A percentile compares a stretch with the other conserved stretches of the same genome.
Conservation (phyloP, 345 rosid genomes). For the Eucalyptus curtisii region DNA sequence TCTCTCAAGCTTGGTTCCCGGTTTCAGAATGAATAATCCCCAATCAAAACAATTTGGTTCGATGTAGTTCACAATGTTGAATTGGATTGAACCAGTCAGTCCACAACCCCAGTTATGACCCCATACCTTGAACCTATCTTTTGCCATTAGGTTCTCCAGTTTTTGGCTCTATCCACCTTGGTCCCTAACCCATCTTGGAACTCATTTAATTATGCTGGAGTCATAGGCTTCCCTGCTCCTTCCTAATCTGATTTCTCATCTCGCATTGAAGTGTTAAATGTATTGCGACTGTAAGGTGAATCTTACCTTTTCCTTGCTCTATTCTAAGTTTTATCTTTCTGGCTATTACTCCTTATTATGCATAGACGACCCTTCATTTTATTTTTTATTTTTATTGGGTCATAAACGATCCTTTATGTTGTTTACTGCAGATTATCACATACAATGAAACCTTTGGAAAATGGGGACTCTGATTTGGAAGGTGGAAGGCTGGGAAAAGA, state of each 20-base stretch:
- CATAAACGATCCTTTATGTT: not conserved
- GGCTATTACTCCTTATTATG: not conserved
- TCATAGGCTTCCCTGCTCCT: not conserved
- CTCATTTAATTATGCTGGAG: not conserved
- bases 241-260: not conserved
- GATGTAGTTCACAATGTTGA: not conserved
- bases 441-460: slow-evolving; percentile 45
- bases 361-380: not conserved
- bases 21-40: not conserved
- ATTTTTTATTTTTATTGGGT: too few species aligned
- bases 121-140: not conserved
- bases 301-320: not conserved
- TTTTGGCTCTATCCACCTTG: not conserved
- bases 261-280: not conserved
- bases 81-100: not conserved
- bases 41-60: not conserved
- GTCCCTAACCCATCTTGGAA: not conserved
- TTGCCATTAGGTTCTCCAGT: not conserved
- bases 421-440: slow-evolving; percentile 27
- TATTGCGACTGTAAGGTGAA: not conserved
- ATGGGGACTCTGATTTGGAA: slow-evolving; percentile 69
- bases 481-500: slow-evolving; percentile 57
- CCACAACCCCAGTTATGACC: not conserved
- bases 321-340: not conserved
- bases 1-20: not conserved